These are phyloP conservation scores for Datisca glomerata DNA, from an alignment of 306 rosid genomes.

Conservation along the genomic window DNA sequence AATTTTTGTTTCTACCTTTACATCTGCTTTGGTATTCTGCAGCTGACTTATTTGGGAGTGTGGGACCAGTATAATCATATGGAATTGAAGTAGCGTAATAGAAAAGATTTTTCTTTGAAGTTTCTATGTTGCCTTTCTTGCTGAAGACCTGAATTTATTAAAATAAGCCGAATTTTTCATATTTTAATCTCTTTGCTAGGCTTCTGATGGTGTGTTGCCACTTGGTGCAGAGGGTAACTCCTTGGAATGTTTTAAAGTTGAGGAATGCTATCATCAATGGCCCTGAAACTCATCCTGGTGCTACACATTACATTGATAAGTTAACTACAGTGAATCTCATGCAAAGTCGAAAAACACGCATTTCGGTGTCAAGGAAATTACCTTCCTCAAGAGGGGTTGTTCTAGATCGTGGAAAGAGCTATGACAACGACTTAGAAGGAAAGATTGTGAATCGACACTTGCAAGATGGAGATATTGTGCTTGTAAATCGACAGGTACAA, in stretches of 20 bases:
- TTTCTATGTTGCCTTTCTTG: too few species aligned
- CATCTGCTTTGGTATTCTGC: too few species aligned
- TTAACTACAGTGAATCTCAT: constrained; percentile 32
- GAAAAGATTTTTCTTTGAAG: too few species aligned
- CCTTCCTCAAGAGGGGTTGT: constrained; percentile 68
- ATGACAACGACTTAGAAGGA: constrained; percentile 62
- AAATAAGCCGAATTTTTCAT: too few species aligned
- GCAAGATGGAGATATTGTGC: constrained; percentile 89
- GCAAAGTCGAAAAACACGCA: constrained; percentile 27
- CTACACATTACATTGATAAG: constrained; percentile 67
- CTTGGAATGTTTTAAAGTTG: constrained; percentile 65
- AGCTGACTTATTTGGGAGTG: too few species aligned
- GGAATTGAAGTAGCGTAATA: too few species aligned
- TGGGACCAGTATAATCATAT: too few species aligned
- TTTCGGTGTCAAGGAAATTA: constrained; percentile 46
- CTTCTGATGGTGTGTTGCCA: constrained; percentile 11
- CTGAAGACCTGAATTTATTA: too few species aligned
- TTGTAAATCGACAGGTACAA: constrained; percentile 87
- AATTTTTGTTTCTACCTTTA: too few species aligned
- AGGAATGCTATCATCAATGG: constrained; percentile 70
- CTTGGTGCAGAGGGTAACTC: constrained; percentile 62
- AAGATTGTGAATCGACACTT: constrained; percentile 83
- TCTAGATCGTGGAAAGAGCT: constrained; percentile 40
- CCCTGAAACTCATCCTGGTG: constrained; percentile 81
- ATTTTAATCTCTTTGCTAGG: constrained; percentile 10